Evolutionary conservation across 352 stramenopile genomes (phyloP), one percentile per base, ranked within the genome.

Genomic region (Plasmopara viticola): DNA sequence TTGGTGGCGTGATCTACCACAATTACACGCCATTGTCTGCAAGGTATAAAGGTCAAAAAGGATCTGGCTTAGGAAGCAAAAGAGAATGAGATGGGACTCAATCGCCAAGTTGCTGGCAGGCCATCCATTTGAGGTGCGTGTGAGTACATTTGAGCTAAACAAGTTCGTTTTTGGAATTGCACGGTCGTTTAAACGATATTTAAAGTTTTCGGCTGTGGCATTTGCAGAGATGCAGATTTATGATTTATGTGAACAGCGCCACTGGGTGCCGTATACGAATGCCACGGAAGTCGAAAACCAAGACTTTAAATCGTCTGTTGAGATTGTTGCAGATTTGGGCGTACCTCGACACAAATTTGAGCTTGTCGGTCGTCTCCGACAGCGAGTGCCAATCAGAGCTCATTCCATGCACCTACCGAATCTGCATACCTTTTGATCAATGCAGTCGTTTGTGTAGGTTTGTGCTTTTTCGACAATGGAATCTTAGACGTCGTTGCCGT

Each of bases 241-340:
- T 86, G 56, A 84, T n/a, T 82, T 68, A 9, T 86, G 75, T 51
- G 46, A 69, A 15, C 75, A 85, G 35, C 58, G 80, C 14, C 72
- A 85, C 48, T 84, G 74, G 74, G 62, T 84, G 14, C 74, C 74
- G 5, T 85, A 84, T 45, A 39, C 50, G 15, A 51, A 84, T 35
- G 52, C 73, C 0, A 61, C 50, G 1, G 61, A 70, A 9, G 64
- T 84, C 0, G 73, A 84, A 51, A 35, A 61, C 10, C 31, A 12
- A 8, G 31, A 12, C 10, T 8, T 8, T 0, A 35, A 35, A 64
- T 86, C 42, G 59, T 86, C 0, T 67, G 69, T 9, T 53, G 59
- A 33, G 66, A 67, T 1, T 85, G 71, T 71, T 73, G 55, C 44
- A 43, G 83, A 5, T 46, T 63, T 37, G 54, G 25, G 28, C 15